Percentiles rank a stretch among this genome's conserved stretches.
Conservation (phyloP, 1,139 yeast species). For the Diutina siamensis region DNA sequence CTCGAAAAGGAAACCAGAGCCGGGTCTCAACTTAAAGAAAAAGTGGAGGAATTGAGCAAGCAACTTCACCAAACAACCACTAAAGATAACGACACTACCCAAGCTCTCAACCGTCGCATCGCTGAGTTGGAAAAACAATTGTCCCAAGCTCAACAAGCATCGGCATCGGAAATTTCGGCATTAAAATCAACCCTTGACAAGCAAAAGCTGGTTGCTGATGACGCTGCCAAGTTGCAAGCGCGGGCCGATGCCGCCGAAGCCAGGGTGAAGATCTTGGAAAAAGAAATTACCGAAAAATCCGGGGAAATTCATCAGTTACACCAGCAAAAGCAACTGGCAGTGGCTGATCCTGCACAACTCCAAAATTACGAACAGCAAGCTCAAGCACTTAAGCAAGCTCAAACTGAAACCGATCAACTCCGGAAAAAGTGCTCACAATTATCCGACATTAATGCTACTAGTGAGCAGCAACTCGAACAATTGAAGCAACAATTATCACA, state of each 20-base stretch:
- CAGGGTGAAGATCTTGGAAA: background rate
- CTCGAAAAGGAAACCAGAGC: too few relatives aligned
- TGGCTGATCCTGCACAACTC: background rate
- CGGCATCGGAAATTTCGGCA: too few relatives aligned
- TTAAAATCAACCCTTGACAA: too few relatives aligned
- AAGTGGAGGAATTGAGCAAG: too few relatives aligned
- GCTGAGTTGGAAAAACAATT: too few relatives aligned
- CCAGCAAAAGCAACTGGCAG: background rate
- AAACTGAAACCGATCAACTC: background rate
- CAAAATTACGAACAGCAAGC: background rate
- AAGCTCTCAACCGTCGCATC: too few relatives aligned
- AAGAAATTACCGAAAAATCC: background rate
- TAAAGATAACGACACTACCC: too few relatives aligned
- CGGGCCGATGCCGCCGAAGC: slow-evolving; percentile 2
- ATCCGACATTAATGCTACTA: background rate
- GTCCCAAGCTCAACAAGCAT: too few relatives aligned
- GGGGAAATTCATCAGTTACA: background rate
- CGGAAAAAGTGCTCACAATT: too few relatives aligned
- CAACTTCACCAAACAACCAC: too few relatives aligned
- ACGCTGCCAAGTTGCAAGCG: background rate
- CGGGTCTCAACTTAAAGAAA: too few relatives aligned
- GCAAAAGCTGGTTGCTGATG: background rate
- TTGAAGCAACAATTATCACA: background rate
- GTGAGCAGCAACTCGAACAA: background rate
- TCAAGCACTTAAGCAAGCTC: background rate